phyloP scores from a whole-genome alignment of 176 grass and related monocot genomes.

The Rhynchospora tenuis region DNA sequence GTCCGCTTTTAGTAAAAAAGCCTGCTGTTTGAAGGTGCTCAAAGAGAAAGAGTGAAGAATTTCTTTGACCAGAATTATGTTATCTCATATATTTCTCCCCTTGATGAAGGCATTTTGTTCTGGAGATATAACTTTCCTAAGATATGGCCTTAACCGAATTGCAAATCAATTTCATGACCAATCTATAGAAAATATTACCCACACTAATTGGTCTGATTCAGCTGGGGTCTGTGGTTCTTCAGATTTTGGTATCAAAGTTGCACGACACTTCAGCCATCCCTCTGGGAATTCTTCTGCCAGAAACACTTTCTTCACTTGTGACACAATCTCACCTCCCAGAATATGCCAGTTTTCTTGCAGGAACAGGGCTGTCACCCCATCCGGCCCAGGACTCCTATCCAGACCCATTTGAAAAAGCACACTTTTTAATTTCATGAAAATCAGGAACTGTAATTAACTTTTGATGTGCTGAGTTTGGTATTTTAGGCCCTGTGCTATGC shows the following conservation, averaged over 20 bases:
- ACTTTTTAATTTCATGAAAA: background rate
- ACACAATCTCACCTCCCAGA: background rate
- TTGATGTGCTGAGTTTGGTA: background rate
- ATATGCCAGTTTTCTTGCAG: background rate
- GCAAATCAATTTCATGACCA: background rate
- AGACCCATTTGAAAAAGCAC: background rate
- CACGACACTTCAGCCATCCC: background rate
- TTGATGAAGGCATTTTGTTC: background rate
- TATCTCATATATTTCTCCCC: background rate
- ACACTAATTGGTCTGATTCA: background rate
- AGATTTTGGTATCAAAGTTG: background rate
- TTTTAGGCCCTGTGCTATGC: background rate
- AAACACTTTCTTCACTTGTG: background rate
- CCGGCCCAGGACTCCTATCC: background rate
- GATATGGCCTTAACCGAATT: background rate
- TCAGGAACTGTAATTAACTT: background rate
- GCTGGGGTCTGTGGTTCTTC: background rate
- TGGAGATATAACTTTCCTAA: background rate
- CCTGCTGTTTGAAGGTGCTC: background rate
- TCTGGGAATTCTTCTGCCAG: background rate
- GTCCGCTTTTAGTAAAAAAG: background rate
- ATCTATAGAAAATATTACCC: background rate
- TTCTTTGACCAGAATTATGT: background rate
- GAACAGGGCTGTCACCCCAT: background rate
- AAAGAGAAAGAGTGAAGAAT: background rate